Evolutionary conservation across 225 moss, liverwort and hornwort species (phyloP).

Genomic region (Anthoceros angustus): DNA sequence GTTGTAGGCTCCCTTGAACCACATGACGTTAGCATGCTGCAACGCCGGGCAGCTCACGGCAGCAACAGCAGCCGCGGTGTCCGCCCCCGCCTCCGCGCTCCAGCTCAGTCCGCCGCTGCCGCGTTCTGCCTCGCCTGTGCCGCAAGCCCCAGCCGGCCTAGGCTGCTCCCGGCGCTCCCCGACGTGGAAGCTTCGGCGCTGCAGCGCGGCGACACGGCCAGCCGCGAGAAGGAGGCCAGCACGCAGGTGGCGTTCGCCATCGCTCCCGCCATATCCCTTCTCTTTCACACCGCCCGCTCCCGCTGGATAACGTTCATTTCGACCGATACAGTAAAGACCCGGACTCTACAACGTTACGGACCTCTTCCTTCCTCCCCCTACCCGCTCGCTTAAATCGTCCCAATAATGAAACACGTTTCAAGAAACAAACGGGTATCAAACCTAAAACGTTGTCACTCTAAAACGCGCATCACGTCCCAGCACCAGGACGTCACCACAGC

Average conservation of each 20-base stretch:
- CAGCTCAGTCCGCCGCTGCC: neutral
- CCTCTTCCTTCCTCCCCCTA: no score
- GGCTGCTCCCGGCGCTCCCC: neutral
- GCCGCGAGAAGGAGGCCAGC: neutral
- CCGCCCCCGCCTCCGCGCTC: neutral
- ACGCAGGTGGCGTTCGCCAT: conserved; percentile 4
- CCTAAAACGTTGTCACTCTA: no score
- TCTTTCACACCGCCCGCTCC: neutral
- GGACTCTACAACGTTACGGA: neutral
- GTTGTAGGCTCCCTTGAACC: conserved; percentile 83
- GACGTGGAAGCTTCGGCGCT: neutral
- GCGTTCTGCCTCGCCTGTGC: neutral
- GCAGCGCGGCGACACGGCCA: neutral
- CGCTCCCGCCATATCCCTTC: neutral
- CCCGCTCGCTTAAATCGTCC: no score
- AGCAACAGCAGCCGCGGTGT: neutral
- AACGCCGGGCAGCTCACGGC: conserved; percentile 28
- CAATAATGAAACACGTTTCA: no score
- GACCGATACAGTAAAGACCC: neutral
- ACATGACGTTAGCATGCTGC: conserved; percentile 72
- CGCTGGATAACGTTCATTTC: neutral
- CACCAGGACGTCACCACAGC: no score
- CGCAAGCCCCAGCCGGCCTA: neutral
- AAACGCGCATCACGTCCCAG: no score
- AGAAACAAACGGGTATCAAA: no score